These are phyloP conservation scores for Discostella stelligeroides DNA, from an alignment of 108 stramenopile genomes.

Conservation along the genomic window DNA sequence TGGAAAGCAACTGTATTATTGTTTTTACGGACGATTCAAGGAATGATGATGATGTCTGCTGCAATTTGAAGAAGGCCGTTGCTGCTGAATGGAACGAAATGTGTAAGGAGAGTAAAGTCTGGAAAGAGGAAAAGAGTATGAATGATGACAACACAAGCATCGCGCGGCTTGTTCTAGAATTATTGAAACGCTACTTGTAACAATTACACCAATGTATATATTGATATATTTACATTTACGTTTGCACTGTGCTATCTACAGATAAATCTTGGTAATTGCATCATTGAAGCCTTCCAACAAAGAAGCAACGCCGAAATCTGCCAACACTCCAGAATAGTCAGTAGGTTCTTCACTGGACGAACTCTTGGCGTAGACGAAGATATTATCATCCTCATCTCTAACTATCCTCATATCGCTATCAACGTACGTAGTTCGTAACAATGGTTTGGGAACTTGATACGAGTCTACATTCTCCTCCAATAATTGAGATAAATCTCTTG, in stretches of 20 bases:
- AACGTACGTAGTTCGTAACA: slow-evolving; percentile 69
- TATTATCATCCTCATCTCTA: slow-evolving; percentile 80
- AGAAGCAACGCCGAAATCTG: slow-evolving; percentile 76
- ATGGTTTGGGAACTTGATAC: slow-evolving; percentile 67
- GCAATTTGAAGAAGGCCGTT: slow-evolving; percentile 14
- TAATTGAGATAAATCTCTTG: slow-evolving; percentile 59
- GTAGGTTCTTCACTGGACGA: slow-evolving; percentile 59
- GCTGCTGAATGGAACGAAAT: slow-evolving; percentile 48
- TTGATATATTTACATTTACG: no score
- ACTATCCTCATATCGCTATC: slow-evolving; percentile 65
- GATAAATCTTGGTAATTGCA: slow-evolving; percentile 65
- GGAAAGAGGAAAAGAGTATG: background rate
- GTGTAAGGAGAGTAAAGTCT: slow-evolving; percentile 26
- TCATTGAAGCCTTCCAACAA: slow-evolving; percentile 85
- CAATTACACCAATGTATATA: background rate
- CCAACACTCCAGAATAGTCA: slow-evolving; percentile 61
- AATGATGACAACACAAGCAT: slow-evolving; percentile 11
- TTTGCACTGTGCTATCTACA: slow-evolving; percentile 38
- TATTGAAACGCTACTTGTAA: slow-evolving; percentile 38
- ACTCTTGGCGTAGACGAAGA: slow-evolving; percentile 73
- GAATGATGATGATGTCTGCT: background rate
- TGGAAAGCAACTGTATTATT: slow-evolving; percentile 81
- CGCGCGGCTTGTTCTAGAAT: slow-evolving; percentile 22
- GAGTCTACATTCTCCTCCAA: slow-evolving; percentile 61
- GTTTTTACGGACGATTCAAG: slow-evolving; percentile 49